A percentile compares a stretch with the other conserved stretches of the same genome.
Conservation (phyloP, 1,284 basidiomycete species). For the Flammula alnicola region DNA sequence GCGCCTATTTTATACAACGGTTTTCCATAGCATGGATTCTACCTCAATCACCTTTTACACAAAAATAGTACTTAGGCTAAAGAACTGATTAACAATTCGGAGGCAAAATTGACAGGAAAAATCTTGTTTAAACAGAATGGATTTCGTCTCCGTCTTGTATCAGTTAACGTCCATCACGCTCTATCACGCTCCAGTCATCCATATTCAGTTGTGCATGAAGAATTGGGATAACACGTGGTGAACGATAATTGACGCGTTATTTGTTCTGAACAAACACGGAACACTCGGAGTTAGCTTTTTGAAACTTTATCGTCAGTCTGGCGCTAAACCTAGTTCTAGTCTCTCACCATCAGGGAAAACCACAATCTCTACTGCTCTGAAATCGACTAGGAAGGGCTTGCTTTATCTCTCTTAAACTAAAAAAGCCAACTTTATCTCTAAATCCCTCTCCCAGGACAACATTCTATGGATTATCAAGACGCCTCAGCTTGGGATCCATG, state of each 20-base stretch:
- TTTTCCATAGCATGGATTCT: no score
- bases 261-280: constrained; percentile 26
- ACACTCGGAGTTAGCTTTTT: constrained; percentile 9
- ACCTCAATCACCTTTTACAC: no score
- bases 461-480: constrained; percentile 16
- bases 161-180: no score
- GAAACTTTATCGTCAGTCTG: neutral
- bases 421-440: neutral
- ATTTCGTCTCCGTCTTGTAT: no score
- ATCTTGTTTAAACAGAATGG: no score
- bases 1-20: no score
- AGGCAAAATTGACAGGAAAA: no score
- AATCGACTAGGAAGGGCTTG: neutral
- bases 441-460: neutral
- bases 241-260: constrained; percentile 30
- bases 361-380: neutral
- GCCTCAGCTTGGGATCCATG: constrained; percentile 40
- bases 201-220: neutral
- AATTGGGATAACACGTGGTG: neutral
- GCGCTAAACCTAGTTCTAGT: neutral
- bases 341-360: neutral
- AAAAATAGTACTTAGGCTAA: no score
- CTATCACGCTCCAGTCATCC: no score
- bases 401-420: neutral
- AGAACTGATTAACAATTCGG: no score